Evolutionary conservation across 805 yeast genomes (phyloP).

Genomic region (Kazachstania martiniae): DNA sequence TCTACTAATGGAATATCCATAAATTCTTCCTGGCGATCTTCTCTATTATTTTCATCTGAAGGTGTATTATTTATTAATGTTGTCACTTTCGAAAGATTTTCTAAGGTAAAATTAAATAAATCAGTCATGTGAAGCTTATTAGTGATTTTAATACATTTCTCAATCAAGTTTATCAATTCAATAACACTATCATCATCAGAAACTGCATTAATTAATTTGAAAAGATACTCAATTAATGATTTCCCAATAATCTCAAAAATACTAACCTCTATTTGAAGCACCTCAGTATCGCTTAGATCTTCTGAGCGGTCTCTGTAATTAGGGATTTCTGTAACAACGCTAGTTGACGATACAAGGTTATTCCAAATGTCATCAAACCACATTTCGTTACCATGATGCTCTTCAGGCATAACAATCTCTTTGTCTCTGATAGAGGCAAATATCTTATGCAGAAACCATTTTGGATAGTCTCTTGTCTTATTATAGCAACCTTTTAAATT

Average conservation of each 20-base stretch:
- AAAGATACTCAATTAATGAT: conserved; percentile 55
- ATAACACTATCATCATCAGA: conserved; percentile 83
- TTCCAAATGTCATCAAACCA: conserved; percentile 89
- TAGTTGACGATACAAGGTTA: conserved; percentile 40
- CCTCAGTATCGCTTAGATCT: conserved; percentile 14
- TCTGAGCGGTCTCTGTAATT: conserved; percentile 11
- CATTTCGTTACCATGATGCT: conserved; percentile 84
- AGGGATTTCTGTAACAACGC: conserved; percentile 24
- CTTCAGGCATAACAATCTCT: conserved; percentile 97
- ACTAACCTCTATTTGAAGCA: conserved; percentile 55
- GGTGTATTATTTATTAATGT: too few relatives aligned
- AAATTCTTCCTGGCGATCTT: conserved; percentile 1
- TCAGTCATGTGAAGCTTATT: conserved; percentile 45
- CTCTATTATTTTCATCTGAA: conserved; percentile 23
- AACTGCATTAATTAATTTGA: conserved; percentile 76
- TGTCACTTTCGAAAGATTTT: conserved; percentile 56
- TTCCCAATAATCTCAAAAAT: conserved; percentile 56
- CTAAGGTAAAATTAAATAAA: conserved; percentile 56
- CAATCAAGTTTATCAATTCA: conserved; percentile 77
- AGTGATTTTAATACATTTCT: conserved; percentile 74
- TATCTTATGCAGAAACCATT: conserved; percentile 74
- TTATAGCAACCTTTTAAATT: conserved; percentile 76
- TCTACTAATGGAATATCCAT: conserved; percentile 30
- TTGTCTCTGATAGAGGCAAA: conserved; percentile 69
- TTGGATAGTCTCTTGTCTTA: conserved; percentile 67